Conservation (phyloP, 2,329 filamentous ascomycete genomes). For the Hypoxylon sp. region DNA sequence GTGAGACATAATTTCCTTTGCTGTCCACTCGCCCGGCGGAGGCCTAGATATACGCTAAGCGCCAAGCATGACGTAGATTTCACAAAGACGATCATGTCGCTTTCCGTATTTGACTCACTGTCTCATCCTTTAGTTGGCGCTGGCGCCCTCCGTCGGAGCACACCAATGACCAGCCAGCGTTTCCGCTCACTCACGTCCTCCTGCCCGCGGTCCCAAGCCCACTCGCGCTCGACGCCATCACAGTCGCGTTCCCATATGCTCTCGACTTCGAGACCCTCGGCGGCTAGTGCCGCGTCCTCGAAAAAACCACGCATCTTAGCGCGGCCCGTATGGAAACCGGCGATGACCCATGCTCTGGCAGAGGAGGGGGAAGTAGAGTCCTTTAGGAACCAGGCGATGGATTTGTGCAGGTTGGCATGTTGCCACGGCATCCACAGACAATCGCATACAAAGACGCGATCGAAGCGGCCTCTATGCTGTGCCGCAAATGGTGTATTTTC, state of each 20-base stretch:
- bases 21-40: background rate
- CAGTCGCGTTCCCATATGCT: constrained; percentile 78
- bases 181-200: constrained; percentile 76
- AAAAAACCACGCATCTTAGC: constrained; percentile 77
- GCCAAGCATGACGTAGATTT: background rate
- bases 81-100: background rate
- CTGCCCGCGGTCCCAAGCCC: constrained; percentile 70
- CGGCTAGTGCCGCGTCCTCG: constrained; percentile 61
- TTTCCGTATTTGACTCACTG: background rate
- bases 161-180: constrained; percentile 77
- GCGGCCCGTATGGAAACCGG: constrained; percentile 80
- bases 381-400: constrained; percentile 73
- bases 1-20: background rate
- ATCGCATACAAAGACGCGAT: constrained; percentile 77
- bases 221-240: constrained; percentile 72
- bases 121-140: constrained; percentile 3
- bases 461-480: constrained; percentile 61
- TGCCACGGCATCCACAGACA: constrained; percentile 83
- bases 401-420: constrained; percentile 75
- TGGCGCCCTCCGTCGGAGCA: constrained; percentile 59
- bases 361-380: constrained; percentile 35
- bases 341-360: constrained; percentile 74
- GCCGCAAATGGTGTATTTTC: constrained; percentile 53
- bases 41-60: background rate
- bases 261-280: constrained; percentile 71